These are phyloP conservation scores for Suillus placidus DNA, from an alignment of 768 basidiomycete genomes.

Conservation along the genomic window DNA sequence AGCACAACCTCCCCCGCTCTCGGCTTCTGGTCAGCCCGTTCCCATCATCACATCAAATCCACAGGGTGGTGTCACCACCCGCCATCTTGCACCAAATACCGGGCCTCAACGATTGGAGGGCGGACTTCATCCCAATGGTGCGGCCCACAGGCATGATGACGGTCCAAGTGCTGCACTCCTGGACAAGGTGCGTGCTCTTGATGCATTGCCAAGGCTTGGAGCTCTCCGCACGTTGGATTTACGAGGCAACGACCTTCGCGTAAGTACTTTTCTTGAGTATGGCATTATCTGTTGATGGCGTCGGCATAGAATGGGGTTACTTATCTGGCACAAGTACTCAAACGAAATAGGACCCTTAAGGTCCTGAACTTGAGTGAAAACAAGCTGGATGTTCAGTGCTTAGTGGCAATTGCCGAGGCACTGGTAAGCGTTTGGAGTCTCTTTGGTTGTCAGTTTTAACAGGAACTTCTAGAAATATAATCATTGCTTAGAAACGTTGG, in stretches of 20 bases:
- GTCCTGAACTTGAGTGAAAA: conserved; percentile 95
- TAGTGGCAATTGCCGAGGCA: conserved; percentile 85
- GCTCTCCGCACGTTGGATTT: conserved; percentile 88
- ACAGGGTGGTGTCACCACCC: conserved; percentile 54
- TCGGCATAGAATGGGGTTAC: conserved; percentile 65
- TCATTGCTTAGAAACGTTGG: conserved; percentile 88
- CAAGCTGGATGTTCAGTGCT: conserved; percentile 81
- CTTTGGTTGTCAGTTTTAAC: conserved; percentile 5
- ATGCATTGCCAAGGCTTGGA: conserved; percentile 83
- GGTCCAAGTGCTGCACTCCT: conserved; percentile 77
- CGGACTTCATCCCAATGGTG: background rate
- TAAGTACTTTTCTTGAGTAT: conserved; percentile 41
- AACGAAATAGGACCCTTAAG: conserved; percentile 93
- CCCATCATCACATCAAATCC: conserved; percentile 72
- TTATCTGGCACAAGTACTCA: conserved; percentile 93
- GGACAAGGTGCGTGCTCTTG: conserved; percentile 89
- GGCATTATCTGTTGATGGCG: conserved; percentile 5
- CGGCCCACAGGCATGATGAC: conserved; percentile 27
- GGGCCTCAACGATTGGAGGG: background rate
- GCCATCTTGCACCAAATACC: conserved; percentile 35
- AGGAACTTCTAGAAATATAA: conserved; percentile 80
- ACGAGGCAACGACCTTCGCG: conserved; percentile 88
- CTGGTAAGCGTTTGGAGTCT: conserved; percentile 54
- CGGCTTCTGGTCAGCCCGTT: conserved; percentile 49
- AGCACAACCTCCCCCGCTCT: conserved; percentile 36